phyloP scores from a whole-genome alignment of 306 rosid species.

The Albizia julibrissin region DNA sequence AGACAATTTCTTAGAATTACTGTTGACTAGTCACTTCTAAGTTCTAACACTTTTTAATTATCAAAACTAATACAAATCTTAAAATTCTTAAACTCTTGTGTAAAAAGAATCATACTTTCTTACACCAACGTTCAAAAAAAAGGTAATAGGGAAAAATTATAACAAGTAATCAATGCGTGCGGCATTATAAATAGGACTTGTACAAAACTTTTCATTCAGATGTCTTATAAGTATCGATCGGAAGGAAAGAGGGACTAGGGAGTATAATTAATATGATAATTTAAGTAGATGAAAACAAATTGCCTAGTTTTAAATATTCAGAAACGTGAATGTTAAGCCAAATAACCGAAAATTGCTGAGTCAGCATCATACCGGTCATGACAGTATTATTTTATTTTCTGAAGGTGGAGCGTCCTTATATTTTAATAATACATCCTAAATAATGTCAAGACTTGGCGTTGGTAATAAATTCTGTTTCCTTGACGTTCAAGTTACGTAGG shows the following conservation, averaged over 20 bases:
- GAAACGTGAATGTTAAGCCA: background rate
- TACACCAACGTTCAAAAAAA: too few species aligned
- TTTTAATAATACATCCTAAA: background rate
- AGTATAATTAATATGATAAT: background rate
- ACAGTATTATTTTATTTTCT: background rate
- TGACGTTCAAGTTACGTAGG: background rate
- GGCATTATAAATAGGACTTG: too few species aligned
- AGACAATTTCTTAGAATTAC: background rate
- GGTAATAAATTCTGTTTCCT: background rate
- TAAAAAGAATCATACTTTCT: too few species aligned
- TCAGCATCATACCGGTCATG: conserved; percentile 4
- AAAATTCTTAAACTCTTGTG: too few species aligned
- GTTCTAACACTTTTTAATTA: too few species aligned
- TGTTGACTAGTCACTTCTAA: too few species aligned
- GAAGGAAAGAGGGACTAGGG: too few species aligned
- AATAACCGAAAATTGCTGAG: background rate
- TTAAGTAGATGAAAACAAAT: background rate
- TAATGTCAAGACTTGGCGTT: background rate
- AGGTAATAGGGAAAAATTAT: too few species aligned
- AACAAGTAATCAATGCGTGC: background rate
- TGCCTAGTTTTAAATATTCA: conserved; percentile 14
- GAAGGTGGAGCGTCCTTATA: background rate
- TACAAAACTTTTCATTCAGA: too few species aligned
- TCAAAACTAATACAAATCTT: too few species aligned
- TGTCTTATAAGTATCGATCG: too few species aligned